Evolutionary conservation across 306 rosid species (phyloP), one percentile per base, ranked within the genome.

Genomic region (Trichosanthes cucumerina): DNA sequence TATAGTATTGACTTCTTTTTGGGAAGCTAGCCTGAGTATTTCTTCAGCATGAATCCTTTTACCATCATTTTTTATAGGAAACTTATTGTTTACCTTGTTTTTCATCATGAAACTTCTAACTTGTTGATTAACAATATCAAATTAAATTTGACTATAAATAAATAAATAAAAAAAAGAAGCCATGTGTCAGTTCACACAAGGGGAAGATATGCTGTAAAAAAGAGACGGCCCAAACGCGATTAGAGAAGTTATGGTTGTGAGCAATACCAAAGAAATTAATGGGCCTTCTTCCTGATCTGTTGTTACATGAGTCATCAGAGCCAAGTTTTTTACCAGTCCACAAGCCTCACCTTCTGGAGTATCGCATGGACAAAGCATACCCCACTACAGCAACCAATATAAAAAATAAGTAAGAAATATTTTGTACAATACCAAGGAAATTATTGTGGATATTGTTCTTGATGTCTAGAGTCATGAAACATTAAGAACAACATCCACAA

Each of bases 361-460:
- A 84, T 94, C 98, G 69, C 98, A 94, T 23, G 98, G 98, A 83
- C 98, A 94, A 79, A 92, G 98, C 98, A 94, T 94, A 66, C 98
- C 98, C 98, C 98, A 94, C 97, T 93, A 52, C 78, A 81, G 75
- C 74, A 80, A 52, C 77, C 54, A 49, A 14, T 54, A 34, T 38
- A 66, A 56, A 33, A 76, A 21, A 36, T 52, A 23, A 54, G 14
- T 46, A 26, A 24, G 79, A 57, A 76, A 76, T 34, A 78, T 63
- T 44, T 2, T 58, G 24, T 77, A 57, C 39, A 52, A 18, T 52
- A 18, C 7, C 57, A 18, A 52, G 6, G 23, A 52, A 52, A 18
- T 50, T 50, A 50, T 50, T 50, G 56, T 15, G 56, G 18, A 50
- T 15, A 50, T 50, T 50, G n/a, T 16, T 50, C 56, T 50, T 50